phyloP scores from a whole-genome alignment of 2,329 filamentous ascomycete genomes.

The Colletotrichum sp. region DNA sequence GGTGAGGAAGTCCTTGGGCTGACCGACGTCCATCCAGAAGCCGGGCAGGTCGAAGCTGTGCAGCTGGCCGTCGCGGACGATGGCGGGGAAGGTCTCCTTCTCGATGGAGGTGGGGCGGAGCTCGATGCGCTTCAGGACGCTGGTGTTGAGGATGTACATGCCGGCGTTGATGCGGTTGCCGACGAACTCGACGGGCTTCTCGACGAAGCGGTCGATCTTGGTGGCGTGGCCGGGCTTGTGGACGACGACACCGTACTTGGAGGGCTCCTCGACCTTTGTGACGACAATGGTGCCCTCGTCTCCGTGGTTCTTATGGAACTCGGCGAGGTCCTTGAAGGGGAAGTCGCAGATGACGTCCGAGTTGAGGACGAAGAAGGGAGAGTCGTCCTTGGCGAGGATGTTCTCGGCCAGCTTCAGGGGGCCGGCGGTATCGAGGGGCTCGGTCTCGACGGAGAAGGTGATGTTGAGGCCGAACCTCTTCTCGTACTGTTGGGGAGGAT shows the following conservation, averaged over 20 bases:
- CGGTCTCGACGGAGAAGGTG: constrained; percentile 94
- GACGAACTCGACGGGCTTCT: constrained; percentile 98
- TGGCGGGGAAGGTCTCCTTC: constrained; percentile 97
- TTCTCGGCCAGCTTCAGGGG: constrained; percentile 94
- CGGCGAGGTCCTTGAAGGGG: constrained; percentile 87
- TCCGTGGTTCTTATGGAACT: constrained; percentile 92
- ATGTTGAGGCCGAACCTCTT: constrained; percentile 92
- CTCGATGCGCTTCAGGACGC: constrained; percentile 88
- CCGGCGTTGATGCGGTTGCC: constrained; percentile 99
- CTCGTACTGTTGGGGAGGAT: constrained; percentile 69
- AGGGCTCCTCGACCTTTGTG: constrained; percentile 98
- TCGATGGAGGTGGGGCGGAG: constrained; percentile 96
- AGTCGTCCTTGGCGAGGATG: constrained; percentile 90
- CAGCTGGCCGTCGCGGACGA: constrained; percentile 86
- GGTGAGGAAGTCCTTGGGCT: constrained; percentile 97
- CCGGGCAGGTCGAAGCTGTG: constrained; percentile 97
- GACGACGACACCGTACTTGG: constrained; percentile 98
- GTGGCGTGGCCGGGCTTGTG: constrained; percentile 93
- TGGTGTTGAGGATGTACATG: constrained; percentile 97
- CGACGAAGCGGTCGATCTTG: constrained; percentile 97
- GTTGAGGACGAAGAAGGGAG: constrained; percentile 98
- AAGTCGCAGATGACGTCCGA: constrained; percentile 98
- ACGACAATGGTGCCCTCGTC: constrained; percentile 97
- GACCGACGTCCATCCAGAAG: constrained; percentile 99
- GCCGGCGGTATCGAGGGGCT: constrained; percentile 93